phyloP scores from a whole-genome alignment of 2,329 filamentous ascomycete genomes.

The Shiraia sp. region DNA sequence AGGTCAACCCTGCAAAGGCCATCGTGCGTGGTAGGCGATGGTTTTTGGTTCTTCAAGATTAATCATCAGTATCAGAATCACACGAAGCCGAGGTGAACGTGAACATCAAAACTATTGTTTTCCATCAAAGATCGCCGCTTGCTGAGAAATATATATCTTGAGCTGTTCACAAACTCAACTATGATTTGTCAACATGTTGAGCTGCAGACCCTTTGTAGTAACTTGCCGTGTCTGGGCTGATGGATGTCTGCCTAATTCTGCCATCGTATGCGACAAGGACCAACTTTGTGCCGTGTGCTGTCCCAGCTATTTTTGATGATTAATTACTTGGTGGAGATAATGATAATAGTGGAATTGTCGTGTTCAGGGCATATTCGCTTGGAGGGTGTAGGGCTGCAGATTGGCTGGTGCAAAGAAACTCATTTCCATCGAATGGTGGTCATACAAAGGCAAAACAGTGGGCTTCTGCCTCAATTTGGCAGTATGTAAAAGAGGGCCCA shows the following conservation, averaged over 20 bases:
- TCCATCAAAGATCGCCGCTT: neutral
- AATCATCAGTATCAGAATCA: too few relatives aligned
- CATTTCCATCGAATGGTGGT: neutral
- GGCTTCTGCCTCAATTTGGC: neutral
- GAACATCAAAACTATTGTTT: neutral
- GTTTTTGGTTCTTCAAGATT: too few relatives aligned
- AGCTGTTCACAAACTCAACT: neutral
- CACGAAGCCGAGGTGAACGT: neutral
- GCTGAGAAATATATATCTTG: conserved; percentile 2
- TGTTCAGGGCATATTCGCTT: neutral
- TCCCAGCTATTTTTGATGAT: conserved; percentile 9
- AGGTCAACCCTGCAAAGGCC: too few relatives aligned
- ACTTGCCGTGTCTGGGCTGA: conserved; percentile 14
- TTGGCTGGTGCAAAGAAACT: neutral
- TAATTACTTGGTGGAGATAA: conserved; percentile 7
- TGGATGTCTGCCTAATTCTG: neutral
- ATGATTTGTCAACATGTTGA: conserved; percentile 11
- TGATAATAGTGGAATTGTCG: neutral
- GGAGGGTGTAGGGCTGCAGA: conserved; percentile 1
- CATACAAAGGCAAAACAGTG: neutral
- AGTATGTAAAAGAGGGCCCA: neutral
- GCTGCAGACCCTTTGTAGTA: conserved; percentile 13
- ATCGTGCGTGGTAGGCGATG: too few relatives aligned
- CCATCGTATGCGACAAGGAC: conserved; percentile 3
- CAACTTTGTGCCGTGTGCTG: neutral